Evolutionary conservation across 2,329 filamentous ascomycete genomes (phyloP).

Genomic region (Alternaria metachromatica): DNA sequence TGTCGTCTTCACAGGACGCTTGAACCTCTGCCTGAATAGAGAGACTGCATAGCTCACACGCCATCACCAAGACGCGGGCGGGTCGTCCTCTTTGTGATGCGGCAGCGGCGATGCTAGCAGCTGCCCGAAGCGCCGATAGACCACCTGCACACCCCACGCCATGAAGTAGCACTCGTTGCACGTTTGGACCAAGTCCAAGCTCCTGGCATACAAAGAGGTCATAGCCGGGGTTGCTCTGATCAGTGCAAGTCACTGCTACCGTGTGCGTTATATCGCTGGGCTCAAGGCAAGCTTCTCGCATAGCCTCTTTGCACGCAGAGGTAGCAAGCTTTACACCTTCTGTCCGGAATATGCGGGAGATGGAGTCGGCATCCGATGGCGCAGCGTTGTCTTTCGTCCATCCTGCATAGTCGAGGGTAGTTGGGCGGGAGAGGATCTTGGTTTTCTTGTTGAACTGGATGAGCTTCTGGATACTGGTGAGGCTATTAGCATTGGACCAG

Average conservation of each 20-base stretch:
- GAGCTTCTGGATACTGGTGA: slow-evolving; percentile 21
- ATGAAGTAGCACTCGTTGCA: slow-evolving; percentile 45
- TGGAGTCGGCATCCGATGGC: slow-evolving; percentile 29
- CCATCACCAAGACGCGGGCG: slow-evolving; percentile 69
- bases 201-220: slow-evolving; percentile 47
- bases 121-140: slow-evolving; percentile 47
- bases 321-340: slow-evolving; percentile 40
- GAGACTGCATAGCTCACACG: slow-evolving; percentile 61
- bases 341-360: slow-evolving; percentile 37
- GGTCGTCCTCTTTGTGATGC: slow-evolving; percentile 64
- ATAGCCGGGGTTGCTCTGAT: slow-evolving; percentile 48
- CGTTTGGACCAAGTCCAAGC: slow-evolving; percentile 36
- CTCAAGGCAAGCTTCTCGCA: slow-evolving; percentile 35
- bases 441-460: slow-evolving; percentile 22
- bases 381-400: slow-evolving; percentile 16
- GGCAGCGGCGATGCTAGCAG: slow-evolving; percentile 70
- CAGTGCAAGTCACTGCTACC: slow-evolving; percentile 49
- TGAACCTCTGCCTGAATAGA: slow-evolving; percentile 71
- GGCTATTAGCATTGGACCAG: background rate
- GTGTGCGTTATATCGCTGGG: slow-evolving; percentile 46
- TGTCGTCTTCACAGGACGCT: slow-evolving; percentile 56
- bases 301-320: slow-evolving; percentile 42
- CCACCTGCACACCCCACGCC: slow-evolving; percentile 52
- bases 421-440: slow-evolving; percentile 21
- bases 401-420: slow-evolving; percentile 6